Evolutionary conservation across 192 early-diverging fungal species (phyloP), one percentile per base, ranked within the genome.

Genomic region (Coemansia umbellata): DNA sequence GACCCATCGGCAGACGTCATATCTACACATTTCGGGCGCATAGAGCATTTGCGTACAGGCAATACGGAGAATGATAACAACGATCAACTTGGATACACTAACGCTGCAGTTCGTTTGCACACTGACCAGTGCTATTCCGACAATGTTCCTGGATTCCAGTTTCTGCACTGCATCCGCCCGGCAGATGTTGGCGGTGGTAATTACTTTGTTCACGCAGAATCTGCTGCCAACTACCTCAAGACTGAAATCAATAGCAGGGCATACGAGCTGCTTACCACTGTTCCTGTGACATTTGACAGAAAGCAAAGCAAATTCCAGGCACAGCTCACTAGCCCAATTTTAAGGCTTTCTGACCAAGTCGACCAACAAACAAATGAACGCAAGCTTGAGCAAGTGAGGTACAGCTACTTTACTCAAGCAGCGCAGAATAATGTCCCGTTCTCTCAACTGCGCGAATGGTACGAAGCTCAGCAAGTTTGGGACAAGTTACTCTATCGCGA

Each of bases 31-130:
- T 78, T 78, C 58, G 76, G 76, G 4, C 65, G 76, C 8, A 74
- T 78, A 50, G 76, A 78, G 50, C 70, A 78, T 32, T 48, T 78
- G 43, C 76, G 76, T 22, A 78, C 76, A 15, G 66, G 60, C 17
- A 78, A 78, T 45, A 64, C 59, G 0, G 72, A 72, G 19, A 78
- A 78, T 21, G 13, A 60, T 33, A 74, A 78, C 63, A 78, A 72
- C 31, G 76, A 78, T 47, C 76, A 78, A 53, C 64, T 78, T 0
- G 76, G 76, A 15, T 78, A 78, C 42, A 78, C 76, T 22, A 78
- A 66, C 55, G 53, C 72, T 18, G 47, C 68, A 0, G 66, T 78
- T 8, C 60, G 72, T 17, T 71, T 78, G 31, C 76, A 69, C 49
- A 69, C 76, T 1, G 76, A 78, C 37, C 61, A 55, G 47, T 74